Conservation (phyloP, 495 filamentous ascomycete genomes). For the Annulohypoxylon maeteangense region DNA sequence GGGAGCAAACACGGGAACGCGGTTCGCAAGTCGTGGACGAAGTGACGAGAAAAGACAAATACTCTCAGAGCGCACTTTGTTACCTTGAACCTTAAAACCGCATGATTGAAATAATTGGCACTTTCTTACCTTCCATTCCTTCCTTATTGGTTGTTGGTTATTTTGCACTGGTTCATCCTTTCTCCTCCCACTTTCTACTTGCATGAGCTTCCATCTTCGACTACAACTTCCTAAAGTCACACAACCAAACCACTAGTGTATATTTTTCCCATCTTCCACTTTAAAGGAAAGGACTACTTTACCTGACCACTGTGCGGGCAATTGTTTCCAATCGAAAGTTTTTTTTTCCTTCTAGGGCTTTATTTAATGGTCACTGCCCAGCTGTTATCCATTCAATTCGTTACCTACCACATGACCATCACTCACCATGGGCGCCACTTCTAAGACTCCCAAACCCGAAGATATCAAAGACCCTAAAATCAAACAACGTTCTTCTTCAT, state of each 20-base stretch:
- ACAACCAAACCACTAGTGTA: background rate
- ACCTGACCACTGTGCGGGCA: background rate
- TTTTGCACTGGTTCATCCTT: background rate
- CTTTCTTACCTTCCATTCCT: background rate
- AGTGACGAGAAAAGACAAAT: background rate
- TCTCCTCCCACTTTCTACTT: background rate
- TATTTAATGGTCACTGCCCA: background rate
- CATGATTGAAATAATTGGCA: background rate
- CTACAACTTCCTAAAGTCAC: background rate
- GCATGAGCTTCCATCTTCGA: background rate
- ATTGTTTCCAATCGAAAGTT: conserved; percentile 24
- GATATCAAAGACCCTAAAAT: conserved; percentile 3
- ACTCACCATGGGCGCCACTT: background rate
- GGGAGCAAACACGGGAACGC: background rate
- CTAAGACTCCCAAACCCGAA: conserved; percentile 2
- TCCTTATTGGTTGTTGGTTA: background rate
- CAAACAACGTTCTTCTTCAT: background rate
- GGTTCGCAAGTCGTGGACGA: background rate
- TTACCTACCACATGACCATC: background rate
- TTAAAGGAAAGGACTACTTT: conserved; percentile 10
- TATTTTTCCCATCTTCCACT: background rate
- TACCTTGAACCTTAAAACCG: background rate
- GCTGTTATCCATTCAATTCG: background rate
- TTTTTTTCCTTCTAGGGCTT: conserved; percentile 11
- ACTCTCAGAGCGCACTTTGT: background rate